Evolutionary conservation across 2,329 filamentous ascomycete genomes (phyloP).

Genomic region (Ophiosphaerella korrae): DNA sequence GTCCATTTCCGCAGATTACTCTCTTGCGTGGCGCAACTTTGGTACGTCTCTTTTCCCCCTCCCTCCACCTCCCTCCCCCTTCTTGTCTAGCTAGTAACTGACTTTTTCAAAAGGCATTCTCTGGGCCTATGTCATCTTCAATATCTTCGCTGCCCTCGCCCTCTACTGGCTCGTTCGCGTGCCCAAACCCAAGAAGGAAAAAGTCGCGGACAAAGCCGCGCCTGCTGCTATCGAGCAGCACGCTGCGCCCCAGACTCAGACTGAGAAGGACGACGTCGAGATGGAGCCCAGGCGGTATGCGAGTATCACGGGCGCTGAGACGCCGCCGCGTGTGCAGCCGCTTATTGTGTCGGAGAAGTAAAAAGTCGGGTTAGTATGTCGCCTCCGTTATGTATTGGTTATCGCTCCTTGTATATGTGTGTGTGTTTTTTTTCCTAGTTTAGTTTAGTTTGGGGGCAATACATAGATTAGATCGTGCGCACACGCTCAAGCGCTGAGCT

Average conservation of each 20-base stretch:
- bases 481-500: background rate
- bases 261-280: background rate
- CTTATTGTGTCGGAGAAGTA: background rate
- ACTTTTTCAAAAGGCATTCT: slow-evolving; percentile 43
- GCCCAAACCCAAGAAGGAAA: slow-evolving; percentile 55
- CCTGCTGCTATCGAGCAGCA: background rate
- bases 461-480: background rate
- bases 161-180: slow-evolving; percentile 62
- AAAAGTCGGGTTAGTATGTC: too few relatives aligned
- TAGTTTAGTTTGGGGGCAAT: background rate
- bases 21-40: slow-evolving; percentile 59
- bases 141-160: slow-evolving; percentile 54
- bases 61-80: too few relatives aligned
- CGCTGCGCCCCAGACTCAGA: background rate
- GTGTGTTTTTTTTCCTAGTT: background rate
- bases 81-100: background rate
- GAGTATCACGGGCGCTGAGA: background rate
- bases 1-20: slow-evolving; percentile 50
- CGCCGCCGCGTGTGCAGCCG: background rate
- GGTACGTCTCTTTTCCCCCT: slow-evolving; percentile 36
- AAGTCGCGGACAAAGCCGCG: slow-evolving; percentile 13
- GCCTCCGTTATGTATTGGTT: background rate
- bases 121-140: slow-evolving; percentile 60
- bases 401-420: background rate
- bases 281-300: background rate